Evolutionary conservation across 2,329 filamentous ascomycete genomes (phyloP), one percentile per base, ranked within the genome.

Genomic region (Penicillium sp.): DNA sequence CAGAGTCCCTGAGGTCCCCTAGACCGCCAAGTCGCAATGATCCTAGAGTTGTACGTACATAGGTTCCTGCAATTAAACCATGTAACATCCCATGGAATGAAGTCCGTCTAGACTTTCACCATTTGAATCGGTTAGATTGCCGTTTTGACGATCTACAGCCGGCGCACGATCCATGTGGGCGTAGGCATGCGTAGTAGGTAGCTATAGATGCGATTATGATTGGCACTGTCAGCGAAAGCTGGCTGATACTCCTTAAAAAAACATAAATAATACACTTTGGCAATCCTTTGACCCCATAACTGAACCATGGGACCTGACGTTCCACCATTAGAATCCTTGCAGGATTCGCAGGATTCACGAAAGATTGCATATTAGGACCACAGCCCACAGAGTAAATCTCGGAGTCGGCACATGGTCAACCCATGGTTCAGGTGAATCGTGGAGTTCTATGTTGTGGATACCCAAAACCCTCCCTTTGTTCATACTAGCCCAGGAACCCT

Each of bases 381-480:
- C 36, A 39, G 13, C 10, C 36, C 36, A 8, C 36, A 39, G 36
- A 23, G 16, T 26, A 16, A 43, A 28, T 43, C n/a, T 43, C 23
- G 39, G 39, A 8, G 4, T 19, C 39, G 23, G 24, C 23, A 18
- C 10, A 39, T 37, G 14, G n/a, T 18, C n/a, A 19, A 43, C 7
- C 39, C 39, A 18, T 43, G 39, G 39, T 43, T 43, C 16, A 43
- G 13, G 23, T 43, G 39, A 43, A 43, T 40, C 39, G 39, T 43
- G 39, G 23, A 43, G 39, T 14, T n/a, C n/a, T n/a, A n/a, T 10
- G 14, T 43, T 26, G 39, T 28, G 39, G 39, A 43, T 26, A 43
- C 39, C 10, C 24, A 28, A 23, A 43, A 28, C 14, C n/a, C 24
- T 40, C 19, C 21, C 37, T 5, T 40, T 24, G 11, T 40, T 40